Evolutionary conservation across 2,329 filamentous ascomycete species (phyloP).

Genomic region (Aspergillus oerlinghausenensis): DNA sequence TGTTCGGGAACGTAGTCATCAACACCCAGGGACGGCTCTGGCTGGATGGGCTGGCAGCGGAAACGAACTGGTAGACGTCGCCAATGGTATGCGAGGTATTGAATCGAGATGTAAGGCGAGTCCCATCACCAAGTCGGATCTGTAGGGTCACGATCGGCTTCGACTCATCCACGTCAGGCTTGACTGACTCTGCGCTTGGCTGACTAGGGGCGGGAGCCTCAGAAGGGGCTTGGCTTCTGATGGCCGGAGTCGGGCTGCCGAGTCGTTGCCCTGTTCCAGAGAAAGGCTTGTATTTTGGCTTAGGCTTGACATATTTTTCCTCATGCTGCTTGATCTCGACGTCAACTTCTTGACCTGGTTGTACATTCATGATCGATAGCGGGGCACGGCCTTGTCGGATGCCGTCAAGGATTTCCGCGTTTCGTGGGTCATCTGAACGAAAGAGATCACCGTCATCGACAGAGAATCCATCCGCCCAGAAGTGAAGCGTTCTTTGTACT

Average conservation of each 20-base stretch:
- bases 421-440: constrained; percentile 59
- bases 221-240: constrained; percentile 33
- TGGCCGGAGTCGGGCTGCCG: constrained; percentile 59
- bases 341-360: constrained; percentile 60
- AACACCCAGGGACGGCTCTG: constrained; percentile 52
- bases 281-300: constrained; percentile 62
- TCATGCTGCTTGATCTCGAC: constrained; percentile 62
- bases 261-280: constrained; percentile 56
- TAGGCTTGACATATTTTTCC: constrained; percentile 59
- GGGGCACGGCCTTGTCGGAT: constrained; percentile 62
- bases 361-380: constrained; percentile 58
- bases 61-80: constrained; percentile 60
- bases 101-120: constrained; percentile 57
- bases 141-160: constrained; percentile 57
- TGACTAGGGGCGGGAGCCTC: constrained; percentile 19
- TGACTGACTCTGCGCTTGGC: constrained; percentile 25
- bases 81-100: constrained; percentile 63
- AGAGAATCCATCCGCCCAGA: constrained; percentile 63
- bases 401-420: constrained; percentile 57
- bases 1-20: constrained; percentile 64
- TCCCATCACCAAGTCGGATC: constrained; percentile 60
- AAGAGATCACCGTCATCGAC: constrained; percentile 62
- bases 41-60: constrained; percentile 48
- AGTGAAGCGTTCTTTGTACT: constrained; percentile 56
- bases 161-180: constrained; percentile 52